Evolutionary conservation across 306 rosid genomes (phyloP).

Genomic region (Vicia villosa): DNA sequence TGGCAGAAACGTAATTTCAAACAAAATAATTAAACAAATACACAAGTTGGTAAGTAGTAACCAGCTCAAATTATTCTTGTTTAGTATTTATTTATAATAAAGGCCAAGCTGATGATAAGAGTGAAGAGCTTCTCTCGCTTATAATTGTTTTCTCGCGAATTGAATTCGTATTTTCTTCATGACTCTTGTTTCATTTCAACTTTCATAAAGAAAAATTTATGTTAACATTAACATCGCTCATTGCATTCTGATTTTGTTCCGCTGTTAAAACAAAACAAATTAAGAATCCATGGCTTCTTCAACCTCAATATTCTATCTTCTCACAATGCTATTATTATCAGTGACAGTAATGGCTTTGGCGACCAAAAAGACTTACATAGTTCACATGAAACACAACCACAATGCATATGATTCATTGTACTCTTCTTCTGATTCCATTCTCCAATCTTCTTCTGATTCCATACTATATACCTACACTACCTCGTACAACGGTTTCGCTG

Average conservation of each 20-base stretch:
- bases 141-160: not conserved
- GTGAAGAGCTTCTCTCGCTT: not conserved
- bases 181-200: not conserved
- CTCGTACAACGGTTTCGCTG: conserved; percentile 83
- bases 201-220: not conserved
- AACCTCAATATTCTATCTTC: not conserved
- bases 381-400: conserved; percentile 60
- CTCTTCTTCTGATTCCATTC: conserved; percentile 41
- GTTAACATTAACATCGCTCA: not conserved
- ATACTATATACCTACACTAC: conserved; percentile 65
- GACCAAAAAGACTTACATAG: conserved; percentile 66
- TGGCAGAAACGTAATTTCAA: not conserved
- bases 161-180: not conserved
- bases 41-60: not conserved
- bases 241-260: not conserved
- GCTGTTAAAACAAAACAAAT: not conserved
- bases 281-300: not conserved
- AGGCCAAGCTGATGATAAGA: not conserved
- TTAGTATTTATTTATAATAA: not conserved
- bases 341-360: not conserved
- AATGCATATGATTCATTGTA: conserved; percentile 51
- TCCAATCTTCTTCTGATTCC: conserved; percentile 46
- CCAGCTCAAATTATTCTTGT: conserved; percentile 4
- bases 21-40: not conserved
- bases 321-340: conserved; percentile 10